phyloP scores from a whole-genome alignment of 768 basidiomycete species.

The Leccinum subtestaceum region DNA sequence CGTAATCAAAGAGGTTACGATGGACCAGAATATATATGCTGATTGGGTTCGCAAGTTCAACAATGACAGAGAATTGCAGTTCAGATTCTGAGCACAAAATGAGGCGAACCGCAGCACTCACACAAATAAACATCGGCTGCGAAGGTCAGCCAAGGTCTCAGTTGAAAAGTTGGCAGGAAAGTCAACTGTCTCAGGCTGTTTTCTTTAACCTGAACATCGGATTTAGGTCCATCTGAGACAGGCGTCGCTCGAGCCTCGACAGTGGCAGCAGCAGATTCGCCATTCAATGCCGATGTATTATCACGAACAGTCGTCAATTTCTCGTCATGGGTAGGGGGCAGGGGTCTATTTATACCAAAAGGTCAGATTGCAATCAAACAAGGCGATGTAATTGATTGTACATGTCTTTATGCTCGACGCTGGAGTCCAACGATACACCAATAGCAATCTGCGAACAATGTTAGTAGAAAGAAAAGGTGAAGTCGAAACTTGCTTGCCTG shows the following conservation, averaged over 20 bases:
- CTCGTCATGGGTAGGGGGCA: constrained; percentile 6
- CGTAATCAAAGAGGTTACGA: constrained; percentile 74
- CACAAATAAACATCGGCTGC: constrained; percentile 55
- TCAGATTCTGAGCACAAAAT: constrained; percentile 5
- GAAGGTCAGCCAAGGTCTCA: constrained; percentile 33
- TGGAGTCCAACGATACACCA: constrained; percentile 28
- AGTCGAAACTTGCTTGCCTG: constrained; percentile 39
- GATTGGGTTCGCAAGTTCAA: neutral
- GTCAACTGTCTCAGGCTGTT: neutral
- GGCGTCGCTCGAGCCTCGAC: neutral
- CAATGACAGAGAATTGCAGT: neutral
- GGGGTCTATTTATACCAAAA: constrained; percentile 20
- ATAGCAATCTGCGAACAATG: constrained; percentile 17
- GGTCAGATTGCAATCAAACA: constrained; percentile 28
- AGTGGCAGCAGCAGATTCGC: neutral
- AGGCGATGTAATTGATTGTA: constrained; percentile 45
- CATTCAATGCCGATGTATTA: neutral
- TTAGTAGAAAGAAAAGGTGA: neutral
- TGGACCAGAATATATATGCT: constrained; percentile 84
- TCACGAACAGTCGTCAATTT: constrained; percentile 2
- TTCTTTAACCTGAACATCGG: neutral
- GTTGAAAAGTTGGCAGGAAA: neutral
- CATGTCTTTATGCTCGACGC: constrained; percentile 36
- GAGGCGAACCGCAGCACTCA: constrained; percentile 25
- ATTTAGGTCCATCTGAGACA: neutral